A percentile compares a stretch with the other conserved stretches of the same genome.
phyloP scores from a whole-genome alignment of 2,329 filamentous ascomycete genomes.

The Fusarium sulawesiense region DNA sequence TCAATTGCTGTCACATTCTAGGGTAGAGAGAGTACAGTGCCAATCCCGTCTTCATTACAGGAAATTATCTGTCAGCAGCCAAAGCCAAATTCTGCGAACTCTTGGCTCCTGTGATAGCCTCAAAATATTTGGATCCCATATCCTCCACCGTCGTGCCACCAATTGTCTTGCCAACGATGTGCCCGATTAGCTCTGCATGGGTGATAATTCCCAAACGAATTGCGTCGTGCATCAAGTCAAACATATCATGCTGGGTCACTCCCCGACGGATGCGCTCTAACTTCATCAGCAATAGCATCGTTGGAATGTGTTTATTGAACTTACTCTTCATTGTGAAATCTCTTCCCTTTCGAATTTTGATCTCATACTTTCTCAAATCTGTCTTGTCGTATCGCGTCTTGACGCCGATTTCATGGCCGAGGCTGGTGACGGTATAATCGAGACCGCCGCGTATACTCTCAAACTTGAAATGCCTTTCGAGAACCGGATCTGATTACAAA shows the following conservation, averaged over 20 bases:
- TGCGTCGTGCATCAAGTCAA: slow-evolving; percentile 14
- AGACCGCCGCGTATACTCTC: slow-evolving; percentile 6
- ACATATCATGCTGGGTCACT: slow-evolving; percentile 3
- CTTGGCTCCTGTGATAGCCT: slow-evolving; percentile 8
- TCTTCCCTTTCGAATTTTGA: slow-evolving; percentile 1
- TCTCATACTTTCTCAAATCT: not conserved
- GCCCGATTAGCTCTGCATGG: slow-evolving; percentile 2
- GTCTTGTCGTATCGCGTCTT: slow-evolving; percentile 3
- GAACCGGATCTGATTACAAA: not conserved
- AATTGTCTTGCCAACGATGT: slow-evolving; percentile 2
- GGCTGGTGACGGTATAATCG: not conserved
- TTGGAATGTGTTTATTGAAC: not conserved
- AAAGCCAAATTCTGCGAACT: not conserved
- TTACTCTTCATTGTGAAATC: slow-evolving; percentile 7
- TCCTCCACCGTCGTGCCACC: slow-evolving; percentile 6
- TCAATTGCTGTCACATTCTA: not conserved
- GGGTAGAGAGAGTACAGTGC: not conserved
- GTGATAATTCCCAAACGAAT: not conserved
- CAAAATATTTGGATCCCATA: slow-evolving; percentile 11
- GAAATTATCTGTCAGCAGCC: not conserved
- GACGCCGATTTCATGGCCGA: slow-evolving; percentile 6
- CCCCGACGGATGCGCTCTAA: slow-evolving; percentile 8
- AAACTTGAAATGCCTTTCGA: slow-evolving; percentile 4
- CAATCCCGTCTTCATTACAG: not conserved
- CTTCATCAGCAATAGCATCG: not conserved